Percentiles rank a stretch among this genome's conserved stretches.
phyloP scores from a whole-genome alignment of 352 stramenopile genomes.

The Phytophthora agathidicida region DNA sequence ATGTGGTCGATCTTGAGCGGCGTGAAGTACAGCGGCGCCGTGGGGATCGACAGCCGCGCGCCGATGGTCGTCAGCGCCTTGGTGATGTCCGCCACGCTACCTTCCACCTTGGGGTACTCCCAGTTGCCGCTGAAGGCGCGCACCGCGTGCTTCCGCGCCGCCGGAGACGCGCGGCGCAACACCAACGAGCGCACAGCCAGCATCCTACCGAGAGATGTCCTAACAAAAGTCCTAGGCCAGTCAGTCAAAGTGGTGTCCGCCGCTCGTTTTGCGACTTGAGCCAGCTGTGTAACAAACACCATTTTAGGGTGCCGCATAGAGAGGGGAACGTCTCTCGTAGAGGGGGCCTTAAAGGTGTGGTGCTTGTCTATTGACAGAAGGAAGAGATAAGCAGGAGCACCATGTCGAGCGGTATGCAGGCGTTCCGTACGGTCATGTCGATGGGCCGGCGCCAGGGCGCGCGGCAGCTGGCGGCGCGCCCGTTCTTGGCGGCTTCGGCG shows the following conservation, averaged over 20 bases:
- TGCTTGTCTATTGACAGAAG: constrained; percentile 21
- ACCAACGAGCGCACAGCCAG: constrained; percentile 32
- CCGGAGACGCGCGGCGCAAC: constrained; percentile 17
- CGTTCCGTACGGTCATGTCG: constrained; percentile 69
- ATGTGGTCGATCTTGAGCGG: constrained; percentile 85
- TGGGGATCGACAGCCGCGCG: constrained; percentile 77
- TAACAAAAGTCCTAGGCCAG: constrained; percentile 1
- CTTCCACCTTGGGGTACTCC: constrained; percentile 83
- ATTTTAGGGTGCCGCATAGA: too few species aligned
- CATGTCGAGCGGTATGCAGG: constrained; percentile 59
- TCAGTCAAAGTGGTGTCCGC: constrained; percentile 22
- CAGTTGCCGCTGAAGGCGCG: constrained; percentile 83
- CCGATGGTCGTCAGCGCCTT: constrained; percentile 75
- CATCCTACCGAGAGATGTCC: too few species aligned
- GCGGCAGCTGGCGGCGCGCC: constrained; percentile 33
- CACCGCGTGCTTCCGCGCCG: constrained; percentile 19
- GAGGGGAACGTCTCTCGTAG: too few species aligned
- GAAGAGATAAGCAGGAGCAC: background rate
- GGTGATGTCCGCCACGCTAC: constrained; percentile 71
- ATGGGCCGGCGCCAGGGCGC: constrained; percentile 56
- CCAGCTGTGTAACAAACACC: too few species aligned
- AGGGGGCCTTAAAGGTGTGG: too few species aligned
- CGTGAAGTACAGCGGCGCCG: constrained; percentile 81
- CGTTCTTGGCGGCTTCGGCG: constrained; percentile 41
- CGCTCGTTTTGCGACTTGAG: too few species aligned